A percentile compares a stretch with the other conserved stretches of the same genome.
Evolutionary conservation across 2,329 filamentous ascomycete species (phyloP).

Genomic region (Penicillium sp.): DNA sequence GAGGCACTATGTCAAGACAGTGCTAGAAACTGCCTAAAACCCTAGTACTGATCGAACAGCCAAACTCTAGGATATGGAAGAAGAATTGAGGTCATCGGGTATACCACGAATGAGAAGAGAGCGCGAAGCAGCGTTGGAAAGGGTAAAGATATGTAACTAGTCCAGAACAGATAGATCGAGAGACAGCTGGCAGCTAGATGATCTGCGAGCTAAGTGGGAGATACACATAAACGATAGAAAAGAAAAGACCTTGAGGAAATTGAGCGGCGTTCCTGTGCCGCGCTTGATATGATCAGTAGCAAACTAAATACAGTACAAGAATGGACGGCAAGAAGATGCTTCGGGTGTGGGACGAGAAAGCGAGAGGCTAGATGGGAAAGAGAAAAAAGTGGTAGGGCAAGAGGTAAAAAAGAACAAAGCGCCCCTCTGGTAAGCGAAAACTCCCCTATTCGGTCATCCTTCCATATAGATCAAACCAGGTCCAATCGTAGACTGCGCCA

Average conservation of each 20-base stretch:
- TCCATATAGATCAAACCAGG: conserved; percentile 19
- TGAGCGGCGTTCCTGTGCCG: conserved; percentile 11
- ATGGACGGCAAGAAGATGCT: conserved; percentile 20
- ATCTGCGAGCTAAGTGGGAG: no score
- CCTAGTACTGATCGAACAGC: not conserved
- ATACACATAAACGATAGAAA: not conserved
- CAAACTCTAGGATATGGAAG: not conserved
- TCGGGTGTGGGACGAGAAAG: conserved; percentile 8
- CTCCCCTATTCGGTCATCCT: conserved; percentile 25
- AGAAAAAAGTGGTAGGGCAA: conserved; percentile 8
- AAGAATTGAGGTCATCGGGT: no score
- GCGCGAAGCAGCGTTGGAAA: not conserved
- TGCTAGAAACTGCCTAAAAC: not conserved
- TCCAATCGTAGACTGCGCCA: conserved; percentile 22
- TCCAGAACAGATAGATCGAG: not conserved
- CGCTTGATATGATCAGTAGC: conserved; percentile 11
- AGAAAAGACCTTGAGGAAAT: not conserved
- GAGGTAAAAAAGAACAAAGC: conserved; percentile 13
- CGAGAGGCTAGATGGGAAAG: conserved; percentile 23
- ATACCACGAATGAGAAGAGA: not conserved
- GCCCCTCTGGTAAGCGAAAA: conserved; percentile 22
- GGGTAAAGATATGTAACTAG: not conserved
- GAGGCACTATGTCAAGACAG: not conserved
- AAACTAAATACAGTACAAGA: conserved; percentile 36
- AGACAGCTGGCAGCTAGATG: not conserved